Conservation (phyloP, 768 basidiomycete species). For the Boletus reticulatus region DNA sequence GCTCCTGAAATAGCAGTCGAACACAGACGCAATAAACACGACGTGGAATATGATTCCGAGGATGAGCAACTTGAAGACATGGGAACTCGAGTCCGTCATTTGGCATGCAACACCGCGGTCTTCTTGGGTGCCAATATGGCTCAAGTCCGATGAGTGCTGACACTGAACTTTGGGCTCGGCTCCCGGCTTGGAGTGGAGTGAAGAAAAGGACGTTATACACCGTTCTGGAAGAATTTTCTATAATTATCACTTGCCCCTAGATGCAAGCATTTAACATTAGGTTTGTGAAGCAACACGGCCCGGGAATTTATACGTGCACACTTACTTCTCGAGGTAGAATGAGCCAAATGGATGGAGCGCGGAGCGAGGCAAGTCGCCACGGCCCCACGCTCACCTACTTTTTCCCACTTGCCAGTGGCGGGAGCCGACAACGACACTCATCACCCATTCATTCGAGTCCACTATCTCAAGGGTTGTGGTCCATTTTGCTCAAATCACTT, state of each 20-base stretch:
- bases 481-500: background rate
- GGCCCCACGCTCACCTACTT: too few species aligned
- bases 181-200: too few species aligned
- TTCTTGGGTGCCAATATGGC: background rate
- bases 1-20: slow-evolving; percentile 88
- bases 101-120: slow-evolving; percentile 1
- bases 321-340: too few species aligned
- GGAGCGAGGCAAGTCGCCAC: too few species aligned
- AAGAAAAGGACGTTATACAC: too few species aligned
- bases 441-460: too few species aligned
- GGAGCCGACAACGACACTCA: background rate
- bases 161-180: background rate
- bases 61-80: slow-evolving; percentile 45
- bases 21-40: slow-evolving; percentile 66
- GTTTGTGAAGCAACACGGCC: too few species aligned
- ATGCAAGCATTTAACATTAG: too few species aligned
- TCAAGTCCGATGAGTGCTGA: background rate
- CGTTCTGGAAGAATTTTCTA: background rate
- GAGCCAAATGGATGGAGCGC: too few species aligned
- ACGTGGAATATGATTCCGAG: slow-evolving; percentile 74
- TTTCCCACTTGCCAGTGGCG: background rate
- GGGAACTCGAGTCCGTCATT: slow-evolving; percentile 14
- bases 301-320: too few species aligned
- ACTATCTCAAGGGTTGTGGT: background rate
- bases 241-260: background rate